Evolutionary conservation across 225 moss, liverwort and hornwort species (phyloP), one percentile per base, ranked within the genome.

Genomic region (Antitrichia curtipendula): DNA sequence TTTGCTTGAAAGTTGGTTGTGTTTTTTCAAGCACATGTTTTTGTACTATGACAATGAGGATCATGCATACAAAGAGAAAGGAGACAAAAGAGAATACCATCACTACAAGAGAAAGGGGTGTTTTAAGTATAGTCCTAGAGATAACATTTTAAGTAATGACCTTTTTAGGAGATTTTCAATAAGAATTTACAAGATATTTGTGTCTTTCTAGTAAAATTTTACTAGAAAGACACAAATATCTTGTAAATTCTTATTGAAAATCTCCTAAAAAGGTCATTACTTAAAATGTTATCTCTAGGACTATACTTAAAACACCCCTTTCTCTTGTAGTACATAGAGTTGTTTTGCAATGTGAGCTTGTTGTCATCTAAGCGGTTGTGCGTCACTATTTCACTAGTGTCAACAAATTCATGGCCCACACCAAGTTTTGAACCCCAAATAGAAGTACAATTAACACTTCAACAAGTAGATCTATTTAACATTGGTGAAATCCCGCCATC

Each of bases 311-410:
- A n/a, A n/a, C n/a, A n/a, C n/a, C n/a, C n/a, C n/a, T n/a, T n/a
- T n/a, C n/a, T n/a, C n/a, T n/a, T n/a, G n/a, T n/a, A n/a, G n/a
- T n/a, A n/a, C n/a, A n/a, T 90, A 36, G 89, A 91, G 71, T 90
- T 96, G 83, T 85, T 96, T 82, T 82, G 82, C 86, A 94, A 94
- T 93, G 90, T 94, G 86, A 95, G 89, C 70, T 91, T 94, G 82
- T 96, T 89, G 54, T 91, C 92, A 17, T 68, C 87, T 34, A 95
- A 97, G 86, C 90, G 86, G 83, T 47, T 89, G 27, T 91, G 93
- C 31, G 40, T 90, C 41, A 65, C 64, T 57, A 88, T 86, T 89
- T 89, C 84, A 43, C 79, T 70, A 70, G 16, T 78, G 52, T 69
- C 89, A 54, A 81, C 81, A 59, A 88, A 88, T 62, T 82, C 65